Base-by-base conservation (phyloP, 768 basidiomycete genomes). In the Pleurotus eryngii region DNA sequence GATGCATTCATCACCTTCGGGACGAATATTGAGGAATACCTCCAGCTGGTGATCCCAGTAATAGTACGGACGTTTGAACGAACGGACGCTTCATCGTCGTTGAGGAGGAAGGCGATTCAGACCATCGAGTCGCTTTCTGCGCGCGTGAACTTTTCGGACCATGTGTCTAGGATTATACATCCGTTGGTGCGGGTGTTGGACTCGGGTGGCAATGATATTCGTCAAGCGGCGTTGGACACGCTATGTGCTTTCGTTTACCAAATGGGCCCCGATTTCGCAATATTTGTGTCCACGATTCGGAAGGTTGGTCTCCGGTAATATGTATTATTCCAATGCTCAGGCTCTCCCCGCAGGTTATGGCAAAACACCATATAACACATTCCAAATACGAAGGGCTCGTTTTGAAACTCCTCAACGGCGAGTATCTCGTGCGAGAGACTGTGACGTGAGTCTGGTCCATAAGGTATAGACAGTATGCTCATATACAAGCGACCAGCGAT, bases 211-310 rank as follows among this genome's bases (percentile, higher is more conserved):
- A 89, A 89, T 58, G 95, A 98, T 57, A 74, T 98, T 46, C 81
- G 92, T 17, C 82, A 82, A 70, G 84, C 90, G 1, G 91, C 95
- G 5, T 89, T 98, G 86, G 95, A 98, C 59, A 92, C 95, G 0
- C 74, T 99, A 2, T 97, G 93, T 68, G 90, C 95, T 1, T 77
- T 98, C 39, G 86, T 98, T 39, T 79, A 93, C 38, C 97, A 99
- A 65, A 84, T 99, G 51, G 95, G 95, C 1, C 87, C 95, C 0
- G 96, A 98, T 68, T 99, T 95, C 63, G 95, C 97, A 3, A 93
- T 99, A 43, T 99, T 98, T 64, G 90, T 98, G 37, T 95, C 97
- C 0, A 95, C 95, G 63, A 91, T 99, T 61, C 93, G 93, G 70
- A 98, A 98, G 81, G 95, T 91, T 11, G 8, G 30, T 35, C 30